phyloP scores from a whole-genome alignment of 2,329 filamentous ascomycete species.

The Xylariaceae sp. region DNA sequence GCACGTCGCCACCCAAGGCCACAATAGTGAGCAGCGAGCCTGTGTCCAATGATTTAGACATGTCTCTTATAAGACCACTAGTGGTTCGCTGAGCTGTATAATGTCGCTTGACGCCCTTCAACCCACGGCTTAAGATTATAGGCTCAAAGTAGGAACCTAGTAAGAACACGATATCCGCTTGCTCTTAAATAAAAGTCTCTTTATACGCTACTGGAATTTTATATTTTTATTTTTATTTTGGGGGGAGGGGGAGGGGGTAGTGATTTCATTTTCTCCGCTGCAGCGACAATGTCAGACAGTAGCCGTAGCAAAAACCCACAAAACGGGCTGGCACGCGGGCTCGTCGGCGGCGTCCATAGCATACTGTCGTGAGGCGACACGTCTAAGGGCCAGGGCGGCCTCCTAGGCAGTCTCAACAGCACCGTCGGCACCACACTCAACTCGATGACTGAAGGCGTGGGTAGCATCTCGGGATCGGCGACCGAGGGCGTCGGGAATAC shows the following conservation, averaged over 20 bases:
- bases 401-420: conserved; percentile 42
- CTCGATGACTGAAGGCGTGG: conserved; percentile 39
- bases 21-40: conserved; percentile 11
- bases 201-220: no score
- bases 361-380: conserved; percentile 47
- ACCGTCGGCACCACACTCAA: conserved; percentile 38
- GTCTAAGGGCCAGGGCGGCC: conserved; percentile 45
- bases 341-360: conserved; percentile 45
- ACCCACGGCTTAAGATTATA: background rate
- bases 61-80: conserved; percentile 19
- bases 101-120: background rate
- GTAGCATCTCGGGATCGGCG: conserved; percentile 34
- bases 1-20: background rate
- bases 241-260: no score
- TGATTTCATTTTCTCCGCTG: no score
- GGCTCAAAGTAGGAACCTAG: background rate
- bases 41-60: background rate
- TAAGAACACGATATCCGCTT: background rate
- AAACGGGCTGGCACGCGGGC: conserved; percentile 43
- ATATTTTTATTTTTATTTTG: no score
- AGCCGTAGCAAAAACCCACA: conserved; percentile 21
- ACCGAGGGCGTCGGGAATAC: conserved; percentile 44
- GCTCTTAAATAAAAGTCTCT: background rate
- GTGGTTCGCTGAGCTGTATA: background rate
- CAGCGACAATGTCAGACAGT: conserved; percentile 25